Evolutionary conservation across 129 eudicot genomes (phyloP), one percentile per base, ranked within the genome.

Genomic region (Flaveria ramosissima): DNA sequence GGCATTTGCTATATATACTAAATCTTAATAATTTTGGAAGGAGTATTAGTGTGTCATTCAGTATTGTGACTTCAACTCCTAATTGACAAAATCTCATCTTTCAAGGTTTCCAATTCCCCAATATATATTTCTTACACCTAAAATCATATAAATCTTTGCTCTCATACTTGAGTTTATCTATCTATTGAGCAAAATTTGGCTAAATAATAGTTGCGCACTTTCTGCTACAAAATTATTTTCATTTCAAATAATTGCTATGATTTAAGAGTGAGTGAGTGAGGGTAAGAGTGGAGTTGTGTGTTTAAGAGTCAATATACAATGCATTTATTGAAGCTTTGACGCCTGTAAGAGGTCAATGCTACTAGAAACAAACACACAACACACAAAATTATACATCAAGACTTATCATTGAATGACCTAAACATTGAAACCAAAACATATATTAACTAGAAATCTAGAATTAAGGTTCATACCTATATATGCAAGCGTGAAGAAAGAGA

Each of bases 401-500:
- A 71, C 6, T 14, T 51, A 50, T 48, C 20, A 21, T 47, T 12
- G 36, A 68, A 72, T 57, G 68, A 19, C 64, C 50, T 67, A 2
- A 65, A 50, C 78, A 76, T 26, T 12, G 60, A 14, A 73, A 50
- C 57, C 42, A 32, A 51, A 48, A 36, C 41, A 36, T 4, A 36
- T 45, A 45, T 43, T 46, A 51, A 53, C 85, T 51, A 48, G 32
- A 85, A 78, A 51, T 47, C 85, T 51, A 48, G 32, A 85, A 78
- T 67, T 45, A 4, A 75, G 14, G 52, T 13, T 16, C 73, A 62
- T 92, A 95, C 99, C 99, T 72, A 92, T 89, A 85, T 92, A 95
- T 23, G 92, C 87, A 53, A 95, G 89, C 1, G 99, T 95, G 87
- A 74, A 84, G 89, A 95, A 86, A 73, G 97, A 92, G 51, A 89